Base-by-base conservation (phyloP, 192 early-diverging fungal genomes). In the Linnemannia elongata region DNA sequence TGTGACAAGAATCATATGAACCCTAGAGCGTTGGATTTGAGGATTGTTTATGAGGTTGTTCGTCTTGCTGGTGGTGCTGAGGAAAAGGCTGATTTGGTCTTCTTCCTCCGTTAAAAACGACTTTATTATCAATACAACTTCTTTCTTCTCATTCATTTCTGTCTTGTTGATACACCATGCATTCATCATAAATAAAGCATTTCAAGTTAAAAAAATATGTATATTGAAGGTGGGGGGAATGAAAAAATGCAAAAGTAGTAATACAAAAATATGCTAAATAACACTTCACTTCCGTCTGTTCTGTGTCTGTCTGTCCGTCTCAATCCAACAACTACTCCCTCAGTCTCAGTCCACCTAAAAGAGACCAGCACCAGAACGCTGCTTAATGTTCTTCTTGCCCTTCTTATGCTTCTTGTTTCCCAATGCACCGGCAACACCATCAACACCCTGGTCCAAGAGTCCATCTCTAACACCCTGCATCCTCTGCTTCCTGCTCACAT, bases 371-470 rank as follows among this genome's bases (percentile, higher is more conserved):
- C 91, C 94, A 81, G 91, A 93, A 74, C 96, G 92, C 87, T 92
- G 86, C 89, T 97, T 97, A 44, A 91, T 90, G 69, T 93, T 82
- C 90, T 94, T 95, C 89, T 93, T 96, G 52, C 93, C 94, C 91
- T 96, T 97, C 91, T 95, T 93, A 66, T 94, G 91, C 80, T 89
- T 91, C 87, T 93, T 92, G 83, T 94, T 95, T 17, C 82, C 80
- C 4, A 80, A 54, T 33, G 79, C 90, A 22, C 79, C 82, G 35
- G 89, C 83, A 76, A 83, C 87, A 44, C 80, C 85, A 20, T 74
- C 78, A 20, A 85, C 83, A 0, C 77, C 83, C 84, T 72, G 82
- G 47, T 47, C 82, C 88, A 55, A 73, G 74, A 79, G 83, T 72
- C 66, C 83, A 30, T 49, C 83, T 30, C 63, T 52, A 52, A 82